phyloP scores from a whole-genome alignment of 805 yeast species.

The Candida nonsorbophila region DNA sequence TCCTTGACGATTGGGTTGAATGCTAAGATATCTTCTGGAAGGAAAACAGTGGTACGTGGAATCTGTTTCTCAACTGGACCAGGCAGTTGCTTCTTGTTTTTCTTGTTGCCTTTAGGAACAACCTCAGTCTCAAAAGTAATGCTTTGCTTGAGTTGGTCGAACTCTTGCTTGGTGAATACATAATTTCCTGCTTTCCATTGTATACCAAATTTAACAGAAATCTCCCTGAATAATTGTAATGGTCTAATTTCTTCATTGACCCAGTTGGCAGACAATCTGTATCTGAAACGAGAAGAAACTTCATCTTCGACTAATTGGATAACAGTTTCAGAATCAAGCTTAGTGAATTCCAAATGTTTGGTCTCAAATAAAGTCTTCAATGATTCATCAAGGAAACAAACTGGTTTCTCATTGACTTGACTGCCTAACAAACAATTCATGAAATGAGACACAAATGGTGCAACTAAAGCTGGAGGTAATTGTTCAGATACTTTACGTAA shows the following conservation, averaged over 20 bases:
- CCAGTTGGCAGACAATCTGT: slow-evolving; percentile 49
- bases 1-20: slow-evolving; percentile 76
- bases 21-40: slow-evolving; percentile 57
- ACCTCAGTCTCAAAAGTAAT: slow-evolving; percentile 8
- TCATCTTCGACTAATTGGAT: slow-evolving; percentile 43
- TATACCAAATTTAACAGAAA: slow-evolving; percentile 76
- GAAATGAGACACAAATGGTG: slow-evolving; percentile 61
- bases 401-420: slow-evolving; percentile 34
- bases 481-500: slow-evolving; percentile 44
- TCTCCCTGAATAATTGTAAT: slow-evolving; percentile 56
- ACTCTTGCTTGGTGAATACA: slow-evolving; percentile 40
- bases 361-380: slow-evolving; percentile 37
- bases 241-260: slow-evolving; percentile 22
- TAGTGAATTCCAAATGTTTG: slow-evolving; percentile 35
- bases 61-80: slow-evolving; percentile 7
- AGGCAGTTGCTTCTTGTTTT: slow-evolving; percentile 13
- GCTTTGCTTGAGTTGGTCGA: slow-evolving; percentile 25
- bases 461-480: slow-evolving; percentile 51
- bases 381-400: slow-evolving; percentile 37
- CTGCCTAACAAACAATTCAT: slow-evolving; percentile 66
- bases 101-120: slow-evolving; percentile 23
- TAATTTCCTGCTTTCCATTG: slow-evolving; percentile 66
- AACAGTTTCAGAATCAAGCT: slow-evolving; percentile 44
- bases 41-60: slow-evolving; percentile 39
- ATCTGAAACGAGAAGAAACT: slow-evolving; percentile 61